These are phyloP conservation scores for Daldinia decipiens DNA, from an alignment of 495 filamentous ascomycete genomes.

Conservation along the genomic window DNA sequence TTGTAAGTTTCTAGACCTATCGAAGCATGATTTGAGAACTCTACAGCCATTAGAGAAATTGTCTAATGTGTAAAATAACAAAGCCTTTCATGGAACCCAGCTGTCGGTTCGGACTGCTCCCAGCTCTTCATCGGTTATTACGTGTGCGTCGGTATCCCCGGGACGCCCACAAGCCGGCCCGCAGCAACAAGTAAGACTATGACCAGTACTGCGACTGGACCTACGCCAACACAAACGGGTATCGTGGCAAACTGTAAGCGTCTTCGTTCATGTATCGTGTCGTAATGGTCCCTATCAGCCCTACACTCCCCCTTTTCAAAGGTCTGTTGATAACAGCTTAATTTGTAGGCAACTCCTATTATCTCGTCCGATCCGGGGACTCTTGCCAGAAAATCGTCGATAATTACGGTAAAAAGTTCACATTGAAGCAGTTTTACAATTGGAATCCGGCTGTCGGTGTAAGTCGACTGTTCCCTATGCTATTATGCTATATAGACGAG, in stretches of 20 bases:
- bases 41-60: too few species aligned
- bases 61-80: too few species aligned
- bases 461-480: too few species aligned
- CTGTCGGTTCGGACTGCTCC: not conserved
- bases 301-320: not conserved
- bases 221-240: not conserved
- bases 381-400: too few species aligned
- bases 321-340: not conserved
- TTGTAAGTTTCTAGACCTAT: not conserved
- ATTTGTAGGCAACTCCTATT: too few species aligned
- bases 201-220: not conserved
- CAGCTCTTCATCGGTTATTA: not conserved
- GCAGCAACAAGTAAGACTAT: not conserved
- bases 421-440: too few species aligned
- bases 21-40: not conserved
- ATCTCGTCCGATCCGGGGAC: too few species aligned
- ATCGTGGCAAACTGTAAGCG: not conserved
- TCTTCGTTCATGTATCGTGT: not conserved
- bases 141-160: not conserved
- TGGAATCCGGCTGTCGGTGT: too few species aligned
- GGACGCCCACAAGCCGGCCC: not conserved
- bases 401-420: too few species aligned
- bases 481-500: too few species aligned
- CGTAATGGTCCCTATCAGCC: not conserved
- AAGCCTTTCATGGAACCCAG: not conserved